Evolutionary conservation across 2,329 filamentous ascomycete species (phyloP).

Genomic region (Ascochyta pisi): DNA sequence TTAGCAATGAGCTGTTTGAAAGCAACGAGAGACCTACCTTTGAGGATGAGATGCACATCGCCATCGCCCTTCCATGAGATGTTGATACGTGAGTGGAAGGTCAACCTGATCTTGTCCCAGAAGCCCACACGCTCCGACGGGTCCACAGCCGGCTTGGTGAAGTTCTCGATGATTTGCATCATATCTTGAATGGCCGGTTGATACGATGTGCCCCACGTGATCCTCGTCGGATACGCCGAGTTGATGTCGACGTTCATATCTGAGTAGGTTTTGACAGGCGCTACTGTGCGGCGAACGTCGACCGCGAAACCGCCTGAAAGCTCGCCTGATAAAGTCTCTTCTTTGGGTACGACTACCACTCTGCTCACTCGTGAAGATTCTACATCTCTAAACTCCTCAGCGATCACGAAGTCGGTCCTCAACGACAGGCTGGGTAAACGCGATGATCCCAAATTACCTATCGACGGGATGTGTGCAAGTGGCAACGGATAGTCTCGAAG

Average conservation of each 20-base stretch:
- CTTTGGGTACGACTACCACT: constrained; percentile 83
- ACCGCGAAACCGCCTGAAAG: constrained; percentile 76
- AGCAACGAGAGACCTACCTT: constrained; percentile 62
- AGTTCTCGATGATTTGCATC: constrained; percentile 99
- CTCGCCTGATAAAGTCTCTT: constrained; percentile 61
- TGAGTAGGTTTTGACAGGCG: constrained; percentile 95
- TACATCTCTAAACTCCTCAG: constrained; percentile 84
- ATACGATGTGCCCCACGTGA: constrained; percentile 97
- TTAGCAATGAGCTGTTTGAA: constrained; percentile 13
- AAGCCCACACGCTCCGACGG: constrained; percentile 93
- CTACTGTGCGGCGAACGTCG: constrained; percentile 87
- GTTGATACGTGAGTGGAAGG: constrained; percentile 88
- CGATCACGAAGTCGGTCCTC: constrained; percentile 91
- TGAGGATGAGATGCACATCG: constrained; percentile 90
- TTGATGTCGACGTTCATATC: constrained; percentile 93
- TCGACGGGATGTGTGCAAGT: constrained; percentile 84
- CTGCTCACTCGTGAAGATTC: constrained; percentile 81
- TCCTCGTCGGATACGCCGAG: constrained; percentile 86
- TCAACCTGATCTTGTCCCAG: constrained; percentile 97
- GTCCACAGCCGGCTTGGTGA: constrained; percentile 94
- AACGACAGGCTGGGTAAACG: constrained; percentile 82
- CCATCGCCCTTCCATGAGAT: constrained; percentile 95
- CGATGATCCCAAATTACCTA: constrained; percentile 79
- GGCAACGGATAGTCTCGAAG: constrained; percentile 94
- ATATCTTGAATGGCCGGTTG: constrained; percentile 98